Conservation (phyloP, 1,284 basidiomycete species). For the Sporisorium graminicola region DNA sequence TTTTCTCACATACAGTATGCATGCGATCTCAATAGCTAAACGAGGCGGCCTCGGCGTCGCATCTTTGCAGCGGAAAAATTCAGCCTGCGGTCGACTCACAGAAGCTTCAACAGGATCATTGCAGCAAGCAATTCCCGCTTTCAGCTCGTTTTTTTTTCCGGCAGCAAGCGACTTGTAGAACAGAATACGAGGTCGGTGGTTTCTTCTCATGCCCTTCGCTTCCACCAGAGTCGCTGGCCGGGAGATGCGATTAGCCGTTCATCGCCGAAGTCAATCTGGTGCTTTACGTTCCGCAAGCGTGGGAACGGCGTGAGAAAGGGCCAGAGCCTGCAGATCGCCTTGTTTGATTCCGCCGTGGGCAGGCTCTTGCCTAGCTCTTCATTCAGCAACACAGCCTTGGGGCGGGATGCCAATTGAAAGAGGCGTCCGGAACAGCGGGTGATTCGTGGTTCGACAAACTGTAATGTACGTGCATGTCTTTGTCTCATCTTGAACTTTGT, state of each 20-base stretch:
- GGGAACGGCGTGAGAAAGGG: not conserved
- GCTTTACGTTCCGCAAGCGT: not conserved
- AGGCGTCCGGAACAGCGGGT: not conserved
- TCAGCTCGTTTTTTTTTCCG: not conserved
- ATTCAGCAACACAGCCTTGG: too few species aligned
- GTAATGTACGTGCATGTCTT: not conserved
- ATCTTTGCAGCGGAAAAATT: too few species aligned
- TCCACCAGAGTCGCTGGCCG: not conserved
- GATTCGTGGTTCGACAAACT: not conserved
- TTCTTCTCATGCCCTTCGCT: conserved; percentile 7
- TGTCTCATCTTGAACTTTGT: not conserved
- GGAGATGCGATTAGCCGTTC: not conserved
- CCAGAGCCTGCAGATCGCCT: not conserved
- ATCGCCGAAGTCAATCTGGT: not conserved
- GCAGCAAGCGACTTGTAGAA: not conserved
- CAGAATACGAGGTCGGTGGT: not conserved
- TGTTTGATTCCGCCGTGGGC: not conserved
- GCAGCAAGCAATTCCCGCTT: not conserved
- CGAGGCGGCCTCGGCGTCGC: too few species aligned
- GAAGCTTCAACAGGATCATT: too few species aligned
- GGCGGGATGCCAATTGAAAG: not conserved
- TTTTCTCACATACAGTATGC: not conserved
- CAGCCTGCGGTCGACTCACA: too few species aligned
- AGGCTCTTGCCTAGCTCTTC: not conserved
- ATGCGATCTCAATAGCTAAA: not conserved